phyloP scores from a whole-genome alignment of 805 yeast species.

The Wickerhamiella domercqiae region DNA sequence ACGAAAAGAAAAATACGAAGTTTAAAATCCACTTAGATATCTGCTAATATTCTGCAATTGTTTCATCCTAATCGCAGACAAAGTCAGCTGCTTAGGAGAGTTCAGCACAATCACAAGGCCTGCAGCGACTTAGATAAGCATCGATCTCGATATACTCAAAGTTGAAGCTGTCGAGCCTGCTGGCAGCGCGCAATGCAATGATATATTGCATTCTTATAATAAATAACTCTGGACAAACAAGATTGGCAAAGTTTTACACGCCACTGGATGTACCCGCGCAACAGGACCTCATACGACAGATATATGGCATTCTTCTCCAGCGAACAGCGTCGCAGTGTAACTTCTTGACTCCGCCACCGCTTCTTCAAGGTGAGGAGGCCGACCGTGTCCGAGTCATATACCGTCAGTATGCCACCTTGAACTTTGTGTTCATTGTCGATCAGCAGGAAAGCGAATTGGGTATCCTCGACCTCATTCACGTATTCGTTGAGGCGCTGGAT shows the following conservation, averaged over 20 bases:
- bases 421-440: constrained; percentile 89
- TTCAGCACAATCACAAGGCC: too few species aligned
- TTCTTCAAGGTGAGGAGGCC: constrained; percentile 38
- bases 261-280: constrained; percentile 80
- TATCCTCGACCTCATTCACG: constrained; percentile 84
- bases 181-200: constrained; percentile 39
- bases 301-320: constrained; percentile 56
- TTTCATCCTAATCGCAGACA: too few species aligned
- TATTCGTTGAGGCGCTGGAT: constrained; percentile 88
- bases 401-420: constrained; percentile 88
- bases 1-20: too few species aligned
- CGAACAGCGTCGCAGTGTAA: constrained; percentile 70
- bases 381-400: constrained; percentile 74
- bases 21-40: too few species aligned
- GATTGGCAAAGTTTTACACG: constrained; percentile 81
- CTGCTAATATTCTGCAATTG: too few species aligned
- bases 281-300: constrained; percentile 62
- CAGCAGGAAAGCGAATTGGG: constrained; percentile 93
- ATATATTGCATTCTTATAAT: constrained; percentile 77
- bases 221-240: constrained; percentile 79
- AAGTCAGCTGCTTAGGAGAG: too few species aligned
- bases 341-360: constrained; percentile 77
- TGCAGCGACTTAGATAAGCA: too few species aligned
- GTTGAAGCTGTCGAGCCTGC: too few species aligned
- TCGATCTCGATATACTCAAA: too few species aligned